Evolutionary conservation across 2,329 filamentous ascomycete genomes (phyloP).

Genomic region (Colletotrichum sp.): DNA sequence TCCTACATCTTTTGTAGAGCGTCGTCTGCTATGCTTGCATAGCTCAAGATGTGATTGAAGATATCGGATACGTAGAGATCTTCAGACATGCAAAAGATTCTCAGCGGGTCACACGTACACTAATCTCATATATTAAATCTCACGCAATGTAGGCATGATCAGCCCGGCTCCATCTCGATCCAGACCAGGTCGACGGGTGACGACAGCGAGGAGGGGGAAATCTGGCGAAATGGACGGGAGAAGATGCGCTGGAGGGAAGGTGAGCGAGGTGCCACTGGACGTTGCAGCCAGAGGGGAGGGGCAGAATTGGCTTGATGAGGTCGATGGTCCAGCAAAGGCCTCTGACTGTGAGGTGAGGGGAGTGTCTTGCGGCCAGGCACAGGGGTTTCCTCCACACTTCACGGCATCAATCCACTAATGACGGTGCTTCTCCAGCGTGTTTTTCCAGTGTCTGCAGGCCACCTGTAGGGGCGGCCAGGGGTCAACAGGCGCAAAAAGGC

Average conservation of each 20-base stretch:
- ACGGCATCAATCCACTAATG: slow-evolving; percentile 1
- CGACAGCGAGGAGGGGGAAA: slow-evolving; percentile 7
- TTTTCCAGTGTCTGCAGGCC: slow-evolving; percentile 10
- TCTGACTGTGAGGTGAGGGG: background rate
- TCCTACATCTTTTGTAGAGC: background rate
- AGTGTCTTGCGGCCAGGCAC: slow-evolving; percentile 8
- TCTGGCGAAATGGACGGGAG: background rate
- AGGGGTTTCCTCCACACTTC: slow-evolving; percentile 8
- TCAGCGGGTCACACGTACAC: background rate
- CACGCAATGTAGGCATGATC: slow-evolving; percentile 4
- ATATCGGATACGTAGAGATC: background rate
- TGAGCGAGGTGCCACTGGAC: background rate
- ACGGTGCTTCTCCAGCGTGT: slow-evolving; percentile 5
- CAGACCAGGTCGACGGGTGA: background rate
- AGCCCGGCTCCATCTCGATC: background rate
- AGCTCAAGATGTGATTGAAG: background rate
- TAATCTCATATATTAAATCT: background rate
- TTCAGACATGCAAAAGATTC: background rate
- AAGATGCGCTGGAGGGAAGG: background rate
- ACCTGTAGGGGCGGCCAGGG: background rate
- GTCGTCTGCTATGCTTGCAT: background rate
- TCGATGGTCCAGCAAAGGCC: background rate
- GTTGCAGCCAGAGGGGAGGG: background rate
- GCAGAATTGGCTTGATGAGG: slow-evolving; percentile 7
- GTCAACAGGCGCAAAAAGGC: slow-evolving; percentile 12